A percentile compares a stretch with the other conserved stretches of the same genome.
These are phyloP conservation scores for Hymenoscyphus occultus DNA, from an alignment of 2,329 filamentous ascomycete genomes.

Conservation along the genomic window DNA sequence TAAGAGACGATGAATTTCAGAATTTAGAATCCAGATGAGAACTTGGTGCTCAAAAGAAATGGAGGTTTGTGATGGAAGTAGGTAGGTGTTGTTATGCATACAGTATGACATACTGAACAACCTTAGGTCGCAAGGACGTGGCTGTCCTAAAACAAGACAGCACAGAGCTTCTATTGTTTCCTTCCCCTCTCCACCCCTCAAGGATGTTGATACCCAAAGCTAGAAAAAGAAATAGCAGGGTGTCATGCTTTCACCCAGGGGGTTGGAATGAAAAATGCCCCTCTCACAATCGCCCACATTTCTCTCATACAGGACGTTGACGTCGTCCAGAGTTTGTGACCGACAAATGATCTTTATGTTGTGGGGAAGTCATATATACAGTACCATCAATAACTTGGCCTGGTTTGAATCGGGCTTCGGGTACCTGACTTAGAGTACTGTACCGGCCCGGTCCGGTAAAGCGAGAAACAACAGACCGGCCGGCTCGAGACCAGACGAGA, in stretches of 20 bases:
- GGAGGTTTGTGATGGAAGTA: not conserved
- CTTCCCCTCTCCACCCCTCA: no score
- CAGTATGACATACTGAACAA: not conserved
- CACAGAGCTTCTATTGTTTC: not conserved
- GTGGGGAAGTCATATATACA: not conserved
- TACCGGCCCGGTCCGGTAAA: no score
- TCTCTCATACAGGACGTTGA: not conserved
- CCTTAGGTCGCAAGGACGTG: not conserved
- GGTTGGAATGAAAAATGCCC: not conserved
- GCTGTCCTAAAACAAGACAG: constrained; percentile 1
- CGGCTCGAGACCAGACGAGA: no score
- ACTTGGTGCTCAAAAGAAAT: not conserved
- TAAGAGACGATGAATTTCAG: not conserved
- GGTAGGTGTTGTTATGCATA: not conserved
- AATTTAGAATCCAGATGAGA: not conserved
- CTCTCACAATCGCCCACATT: not conserved
- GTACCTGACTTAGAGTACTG: not conserved
- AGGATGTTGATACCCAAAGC: not conserved
- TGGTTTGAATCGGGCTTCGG: not conserved
- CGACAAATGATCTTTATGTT: not conserved
- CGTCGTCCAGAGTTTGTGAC: not conserved
- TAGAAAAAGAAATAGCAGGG: not conserved
- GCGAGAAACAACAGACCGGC: no score
- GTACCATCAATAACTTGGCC: not conserved
- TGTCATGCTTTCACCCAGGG: not conserved